These are phyloP conservation scores for Aquilaria agallochum DNA, from an alignment of 441 rosid genomes.

Conservation along the genomic window DNA sequence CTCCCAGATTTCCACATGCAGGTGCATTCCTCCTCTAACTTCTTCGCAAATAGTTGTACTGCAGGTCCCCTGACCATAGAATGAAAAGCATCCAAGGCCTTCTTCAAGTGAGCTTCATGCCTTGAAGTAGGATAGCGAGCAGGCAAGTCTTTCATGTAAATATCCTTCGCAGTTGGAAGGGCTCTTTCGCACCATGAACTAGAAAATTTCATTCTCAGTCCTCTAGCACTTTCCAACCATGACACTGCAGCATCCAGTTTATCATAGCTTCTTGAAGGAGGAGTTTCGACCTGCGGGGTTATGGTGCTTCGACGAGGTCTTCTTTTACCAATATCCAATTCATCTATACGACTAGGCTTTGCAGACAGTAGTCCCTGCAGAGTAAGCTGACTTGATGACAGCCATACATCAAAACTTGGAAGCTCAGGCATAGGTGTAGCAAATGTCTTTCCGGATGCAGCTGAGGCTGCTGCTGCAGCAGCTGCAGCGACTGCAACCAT, in stretches of 20 bases:
- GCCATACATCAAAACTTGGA: slow-evolving; percentile 65
- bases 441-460: slow-evolving; percentile 55
- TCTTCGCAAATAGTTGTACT: slow-evolving; percentile 49
- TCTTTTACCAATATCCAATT: slow-evolving; percentile 47
- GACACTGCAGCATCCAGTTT: slow-evolving; percentile 59
- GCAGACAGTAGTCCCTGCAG: slow-evolving; percentile 61
- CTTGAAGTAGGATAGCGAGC: slow-evolving; percentile 65
- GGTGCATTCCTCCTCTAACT: slow-evolving; percentile 69
- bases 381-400: slow-evolving; percentile 55
- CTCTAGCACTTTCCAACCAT: slow-evolving; percentile 64
- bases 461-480: slow-evolving; percentile 86
- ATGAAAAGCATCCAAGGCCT: slow-evolving; percentile 55
- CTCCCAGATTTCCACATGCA: slow-evolving; percentile 80
- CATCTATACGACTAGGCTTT: slow-evolving; percentile 43
- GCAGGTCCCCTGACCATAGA: slow-evolving; percentile 86
- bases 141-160: slow-evolving; percentile 70
- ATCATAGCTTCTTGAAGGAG: slow-evolving; percentile 38
- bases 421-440: slow-evolving; percentile 52
- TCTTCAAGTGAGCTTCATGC: slow-evolving; percentile 61
- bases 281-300: slow-evolving; percentile 41
- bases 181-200: slow-evolving; percentile 74
- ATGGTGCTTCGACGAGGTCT: slow-evolving; percentile 47
- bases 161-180: slow-evolving; percentile 70
- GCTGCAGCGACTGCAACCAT: slow-evolving; percentile 91
- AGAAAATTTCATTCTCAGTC: slow-evolving; percentile 61